These are phyloP conservation scores for Paratinospora sagittata DNA, from an alignment of 164 flowering plant genomes.

Conservation along the genomic window DNA sequence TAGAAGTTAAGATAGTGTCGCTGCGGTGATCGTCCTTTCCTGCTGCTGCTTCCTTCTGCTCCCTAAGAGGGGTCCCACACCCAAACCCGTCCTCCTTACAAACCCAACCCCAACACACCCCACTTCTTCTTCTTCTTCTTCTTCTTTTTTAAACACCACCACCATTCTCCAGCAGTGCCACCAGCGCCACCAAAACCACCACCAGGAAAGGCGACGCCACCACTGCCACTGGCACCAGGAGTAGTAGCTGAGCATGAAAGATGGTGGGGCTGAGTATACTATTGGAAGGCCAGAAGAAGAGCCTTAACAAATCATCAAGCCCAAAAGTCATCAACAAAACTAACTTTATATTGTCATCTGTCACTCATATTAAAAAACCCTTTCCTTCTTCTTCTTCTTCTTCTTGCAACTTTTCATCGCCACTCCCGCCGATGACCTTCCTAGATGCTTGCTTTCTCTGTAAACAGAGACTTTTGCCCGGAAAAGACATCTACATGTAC, in stretches of 20 bases:
- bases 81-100: not conserved
- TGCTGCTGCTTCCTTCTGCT: not conserved
- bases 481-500: constrained; percentile 77
- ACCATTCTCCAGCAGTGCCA: too few species aligned
- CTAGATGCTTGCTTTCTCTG: constrained; percentile 62
- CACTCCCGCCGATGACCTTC: constrained; percentile 25
- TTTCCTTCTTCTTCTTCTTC: constrained; percentile 9
- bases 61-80: not conserved
- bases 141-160: too few species aligned
- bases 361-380: constrained; percentile 16
- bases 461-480: constrained; percentile 46
- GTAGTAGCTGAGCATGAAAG: constrained; percentile 13
- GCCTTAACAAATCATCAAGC: constrained; percentile 2
- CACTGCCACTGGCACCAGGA: too few species aligned
- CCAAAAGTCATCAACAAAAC: constrained; percentile 47
- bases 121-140: not conserved
- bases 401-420: constrained; percentile 8
- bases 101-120: not conserved
- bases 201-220: too few species aligned
- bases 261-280: constrained; percentile 69
- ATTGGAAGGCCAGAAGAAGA: constrained; percentile 39
- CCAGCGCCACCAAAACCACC: too few species aligned
- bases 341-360: too few species aligned
- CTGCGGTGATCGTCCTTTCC: not conserved
- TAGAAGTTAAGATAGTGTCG: constrained; percentile 1